Evolutionary conservation across 176 grass and related monocot genomes (phyloP).

Genomic region (Miscanthus lutarioriparius): DNA sequence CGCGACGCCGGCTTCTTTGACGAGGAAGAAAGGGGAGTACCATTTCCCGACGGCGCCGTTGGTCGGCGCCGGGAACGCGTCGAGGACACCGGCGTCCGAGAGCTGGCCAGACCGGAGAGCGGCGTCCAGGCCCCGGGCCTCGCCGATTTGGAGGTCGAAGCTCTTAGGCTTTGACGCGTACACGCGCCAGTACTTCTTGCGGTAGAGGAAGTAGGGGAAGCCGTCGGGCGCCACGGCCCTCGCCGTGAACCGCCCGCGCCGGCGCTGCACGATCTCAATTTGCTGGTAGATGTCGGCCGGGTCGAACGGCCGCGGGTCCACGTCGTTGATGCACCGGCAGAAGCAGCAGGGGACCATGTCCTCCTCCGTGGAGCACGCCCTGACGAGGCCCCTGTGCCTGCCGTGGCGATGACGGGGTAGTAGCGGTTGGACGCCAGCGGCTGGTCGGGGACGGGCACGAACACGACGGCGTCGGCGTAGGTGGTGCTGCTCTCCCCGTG

Average conservation of each 20-base stretch:
- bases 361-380: slow-evolving; percentile 57
- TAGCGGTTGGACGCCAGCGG: slow-evolving; percentile 60
- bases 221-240: slow-evolving; percentile 48
- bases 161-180: slow-evolving; percentile 34
- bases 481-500: slow-evolving; percentile 17
- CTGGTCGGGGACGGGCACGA: slow-evolving; percentile 64
- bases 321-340: slow-evolving; percentile 44
- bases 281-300: slow-evolving; percentile 65
- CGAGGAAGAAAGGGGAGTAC: slow-evolving; percentile 62
- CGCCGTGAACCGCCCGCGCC: slow-evolving; percentile 46
- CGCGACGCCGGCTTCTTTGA: slow-evolving; percentile 38
- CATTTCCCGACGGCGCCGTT: slow-evolving; percentile 39
- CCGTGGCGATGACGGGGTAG: slow-evolving; percentile 47
- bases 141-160: slow-evolving; percentile 31
- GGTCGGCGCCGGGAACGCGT: neutral
- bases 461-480: slow-evolving; percentile 46
- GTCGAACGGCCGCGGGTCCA: slow-evolving; percentile 48
- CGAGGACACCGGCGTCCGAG: neutral
- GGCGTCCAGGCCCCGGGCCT: slow-evolving; percentile 37
- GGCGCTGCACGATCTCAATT: slow-evolving; percentile 49
- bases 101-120: slow-evolving; percentile 28
- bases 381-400: slow-evolving; percentile 41
- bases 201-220: slow-evolving; percentile 39
- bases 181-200: slow-evolving; percentile 48
- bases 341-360: slow-evolving; percentile 58